Evolutionary conservation across 2,329 filamentous ascomycete genomes (phyloP).

Genomic region (Diatrype stigma): DNA sequence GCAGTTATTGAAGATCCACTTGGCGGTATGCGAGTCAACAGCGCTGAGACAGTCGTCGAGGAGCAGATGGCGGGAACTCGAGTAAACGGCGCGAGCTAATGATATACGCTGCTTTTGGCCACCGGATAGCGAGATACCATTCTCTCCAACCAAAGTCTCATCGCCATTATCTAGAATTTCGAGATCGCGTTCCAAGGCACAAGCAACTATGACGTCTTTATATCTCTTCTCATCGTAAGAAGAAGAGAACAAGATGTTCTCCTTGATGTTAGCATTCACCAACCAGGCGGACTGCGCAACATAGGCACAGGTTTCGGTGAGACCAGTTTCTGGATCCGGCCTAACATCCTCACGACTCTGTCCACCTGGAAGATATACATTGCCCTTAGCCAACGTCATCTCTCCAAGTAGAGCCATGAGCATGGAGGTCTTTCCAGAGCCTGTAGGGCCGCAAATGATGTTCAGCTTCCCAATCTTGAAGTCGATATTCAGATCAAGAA

Average conservation of each 20-base stretch:
- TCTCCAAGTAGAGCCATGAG: constrained; percentile 95
- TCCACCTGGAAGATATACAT: constrained; percentile 80
- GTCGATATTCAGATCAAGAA: constrained; percentile 77
- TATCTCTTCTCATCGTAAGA: constrained; percentile 79
- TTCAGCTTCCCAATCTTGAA: constrained; percentile 87
- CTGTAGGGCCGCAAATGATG: constrained; percentile 87
- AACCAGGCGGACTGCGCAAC: constrained; percentile 97
- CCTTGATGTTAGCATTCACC: constrained; percentile 90
- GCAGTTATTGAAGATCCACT: constrained; percentile 96
- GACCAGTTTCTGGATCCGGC: constrained; percentile 74
- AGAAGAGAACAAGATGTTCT: constrained; percentile 90
- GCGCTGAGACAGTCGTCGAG: constrained; percentile 95
- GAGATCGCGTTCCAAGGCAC: constrained; percentile 84
- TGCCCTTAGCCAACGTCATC: constrained; percentile 82
- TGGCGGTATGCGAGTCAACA: constrained; percentile 94
- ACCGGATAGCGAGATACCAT: constrained; percentile 92
- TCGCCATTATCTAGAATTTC: constrained; percentile 91
- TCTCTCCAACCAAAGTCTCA: constrained; percentile 91
- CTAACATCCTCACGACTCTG: constrained; percentile 80
- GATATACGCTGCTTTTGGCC: constrained; percentile 98
- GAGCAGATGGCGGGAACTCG: constrained; percentile 83
- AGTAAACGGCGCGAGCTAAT: constrained; percentile 94
- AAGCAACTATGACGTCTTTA: constrained; percentile 81
- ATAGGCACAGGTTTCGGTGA: constrained; percentile 91
- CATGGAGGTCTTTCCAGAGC: constrained; percentile 91